Base-by-base conservation (phyloP, 78 protist genomes). In the Goniomonas avonlea region DNA sequence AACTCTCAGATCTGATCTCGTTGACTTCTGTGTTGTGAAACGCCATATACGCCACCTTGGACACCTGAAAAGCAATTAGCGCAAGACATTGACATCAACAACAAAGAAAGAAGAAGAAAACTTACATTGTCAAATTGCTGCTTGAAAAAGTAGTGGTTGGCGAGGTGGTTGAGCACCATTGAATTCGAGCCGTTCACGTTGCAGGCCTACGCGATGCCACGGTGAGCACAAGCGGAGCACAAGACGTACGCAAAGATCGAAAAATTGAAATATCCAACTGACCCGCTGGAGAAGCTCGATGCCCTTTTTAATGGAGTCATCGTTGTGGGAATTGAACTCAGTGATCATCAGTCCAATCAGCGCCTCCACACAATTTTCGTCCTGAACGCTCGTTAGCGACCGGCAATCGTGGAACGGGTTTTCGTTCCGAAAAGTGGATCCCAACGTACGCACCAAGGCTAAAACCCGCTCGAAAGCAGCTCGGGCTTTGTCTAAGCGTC, bases 121-220 rank as follows among this genome's bases (percentile, higher is more conserved):
- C n/a, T n/a, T n/a, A n/a, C n/a, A 11, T 63, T 63, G 35, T 63
- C 71, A 15, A 63, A 43, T 3, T 63, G 47, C 15, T 25, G 47
- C 23, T 27, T 11, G 71, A 63, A 37, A 27, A 63, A 20, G 25
- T 23, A 63, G 71, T 63, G 71, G 43, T 63, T 63, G 17, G 71
- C 71, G 15, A 63, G 43, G 71, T 63, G 71, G 43, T 63, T 63
- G 21, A 63, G 71, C 25, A 63, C 71, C 25, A 63, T 21, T 11
- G 71, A 39, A 27, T 63, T 63, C 32, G 23, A 8, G 32, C 8
- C 2, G 71, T 17, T 37, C 71, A 37, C 47, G 37, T 8, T 13
- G 53, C 13, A 13, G 31, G 71, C n/a, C n/a, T n/a, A n/a, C n/a
- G n/a, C n/a, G n/a, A n/a, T n/a, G n/a, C n/a, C n/a, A n/a, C n/a